Percentiles rank a stretch among this genome's conserved stretches.
phyloP scores from a whole-genome alignment of 2,329 filamentous ascomycete species.

The Calycina marina region DNA sequence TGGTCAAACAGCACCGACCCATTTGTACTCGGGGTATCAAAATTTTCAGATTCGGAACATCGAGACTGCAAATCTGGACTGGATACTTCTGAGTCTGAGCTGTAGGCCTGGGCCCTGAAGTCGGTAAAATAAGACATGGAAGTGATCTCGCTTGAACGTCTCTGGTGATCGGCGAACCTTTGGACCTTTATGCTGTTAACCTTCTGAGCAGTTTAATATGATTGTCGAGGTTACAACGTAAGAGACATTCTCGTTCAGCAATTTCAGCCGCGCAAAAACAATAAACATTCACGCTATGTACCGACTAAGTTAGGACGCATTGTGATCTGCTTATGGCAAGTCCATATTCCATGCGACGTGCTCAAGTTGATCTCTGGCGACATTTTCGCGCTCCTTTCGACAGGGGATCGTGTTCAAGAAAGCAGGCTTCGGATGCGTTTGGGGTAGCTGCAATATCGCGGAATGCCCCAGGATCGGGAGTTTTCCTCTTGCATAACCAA shows the following conservation, averaged over 20 bases:
- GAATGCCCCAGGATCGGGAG: no score
- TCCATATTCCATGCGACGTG: no score
- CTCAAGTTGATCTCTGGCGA: no score
- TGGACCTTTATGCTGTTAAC: not conserved
- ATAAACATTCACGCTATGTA: not conserved
- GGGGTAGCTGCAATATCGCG: no score
- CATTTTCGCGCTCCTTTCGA: no score
- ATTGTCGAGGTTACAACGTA: conserved; percentile 2
- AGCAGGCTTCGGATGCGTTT: no score
- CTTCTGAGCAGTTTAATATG: conserved; percentile 1
- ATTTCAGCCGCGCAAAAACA: conserved; percentile 1
- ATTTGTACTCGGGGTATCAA: conserved; percentile 15
- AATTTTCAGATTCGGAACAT: conserved; percentile 10
- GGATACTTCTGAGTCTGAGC: conserved; percentile 12
- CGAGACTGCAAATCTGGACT: conserved; percentile 10
- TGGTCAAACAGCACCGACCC: conserved; percentile 14
- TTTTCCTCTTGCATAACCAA: no score
- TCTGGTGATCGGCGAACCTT: no score
- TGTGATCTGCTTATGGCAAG: not conserved
- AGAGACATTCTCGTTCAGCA: no score
- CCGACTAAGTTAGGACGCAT: not conserved
- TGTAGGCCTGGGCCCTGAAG: conserved; percentile 9
- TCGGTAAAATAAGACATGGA: not conserved
- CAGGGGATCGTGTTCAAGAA: no score
- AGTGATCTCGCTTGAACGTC: no score